Conservation (phyloP, 2,329 filamentous ascomycete genomes). For the Emmonsiellopsis sp. region DNA sequence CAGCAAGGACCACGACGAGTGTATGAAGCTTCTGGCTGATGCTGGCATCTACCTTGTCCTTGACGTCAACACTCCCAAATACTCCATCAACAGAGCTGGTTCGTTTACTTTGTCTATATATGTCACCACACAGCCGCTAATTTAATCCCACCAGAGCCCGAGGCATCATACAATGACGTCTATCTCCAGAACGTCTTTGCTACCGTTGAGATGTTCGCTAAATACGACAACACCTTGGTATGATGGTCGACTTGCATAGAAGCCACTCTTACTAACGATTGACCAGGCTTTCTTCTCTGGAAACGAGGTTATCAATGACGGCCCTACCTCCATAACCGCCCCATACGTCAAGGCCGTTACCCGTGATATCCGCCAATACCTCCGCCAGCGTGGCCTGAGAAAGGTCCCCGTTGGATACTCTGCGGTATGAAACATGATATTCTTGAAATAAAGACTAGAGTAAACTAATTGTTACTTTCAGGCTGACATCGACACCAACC, state of each 20-base stretch:
- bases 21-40: slow-evolving; percentile 71
- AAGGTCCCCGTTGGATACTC: slow-evolving; percentile 66
- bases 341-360: slow-evolving; percentile 72
- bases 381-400: slow-evolving; percentile 53
- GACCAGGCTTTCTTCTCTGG: slow-evolving; percentile 64
- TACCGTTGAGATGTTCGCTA: slow-evolving; percentile 72
- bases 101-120: background rate
- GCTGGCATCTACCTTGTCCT: slow-evolving; percentile 88
- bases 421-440: slow-evolving; percentile 26
- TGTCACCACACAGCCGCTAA: background rate
- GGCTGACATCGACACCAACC: slow-evolving; percentile 78
- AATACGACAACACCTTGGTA: slow-evolving; percentile 71
- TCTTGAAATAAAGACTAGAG: background rate
- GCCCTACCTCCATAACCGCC: slow-evolving; percentile 54
- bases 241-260: background rate
- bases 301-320: slow-evolving; percentile 70
- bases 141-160: slow-evolving; percentile 41
- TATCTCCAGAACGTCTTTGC: slow-evolving; percentile 84
- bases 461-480: slow-evolving; percentile 8
- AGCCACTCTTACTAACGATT: background rate
- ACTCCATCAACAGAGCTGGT: slow-evolving; percentile 68
- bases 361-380: slow-evolving; percentile 66
- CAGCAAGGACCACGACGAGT: slow-evolving; percentile 67
- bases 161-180: slow-evolving; percentile 70
- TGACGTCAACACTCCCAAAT: slow-evolving; percentile 83